Conservation (phyloP, 139 green algal species). For the Chlorella sorokiniana region DNA sequence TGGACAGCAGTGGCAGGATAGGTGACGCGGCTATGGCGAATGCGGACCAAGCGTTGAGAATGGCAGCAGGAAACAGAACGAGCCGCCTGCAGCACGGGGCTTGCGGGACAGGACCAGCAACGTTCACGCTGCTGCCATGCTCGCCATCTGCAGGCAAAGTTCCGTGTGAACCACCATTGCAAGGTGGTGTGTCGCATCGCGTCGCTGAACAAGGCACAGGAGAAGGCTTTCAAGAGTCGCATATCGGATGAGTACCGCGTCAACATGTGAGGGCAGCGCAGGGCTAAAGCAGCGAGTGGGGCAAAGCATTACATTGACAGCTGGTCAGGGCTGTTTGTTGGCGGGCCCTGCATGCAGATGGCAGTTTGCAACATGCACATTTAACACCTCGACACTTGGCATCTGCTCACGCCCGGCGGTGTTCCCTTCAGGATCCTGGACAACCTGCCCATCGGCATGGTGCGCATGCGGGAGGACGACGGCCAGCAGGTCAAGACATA, state of each 20-base stretch:
- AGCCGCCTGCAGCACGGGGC: too few species aligned
- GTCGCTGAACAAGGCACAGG: slow-evolving; percentile 69
- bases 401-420: neutral
- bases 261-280: slow-evolving; percentile 84
- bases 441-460: slow-evolving; percentile 97
- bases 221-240: slow-evolving; percentile 79
- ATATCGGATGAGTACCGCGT: slow-evolving; percentile 98
- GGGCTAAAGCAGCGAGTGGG: neutral
- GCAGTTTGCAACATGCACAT: neutral
- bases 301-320: neutral
- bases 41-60: neutral
- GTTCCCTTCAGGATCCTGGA: slow-evolving; percentile 82
- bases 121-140: neutral
- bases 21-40: neutral
- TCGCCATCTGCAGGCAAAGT: slow-evolving; percentile 77
- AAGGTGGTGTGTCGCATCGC: slow-evolving; percentile 92
- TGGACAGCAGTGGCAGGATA: neutral
- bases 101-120: too few species aligned
- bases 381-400: neutral
- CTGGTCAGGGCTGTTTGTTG: neutral
- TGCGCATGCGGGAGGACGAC: slow-evolving; percentile 81
- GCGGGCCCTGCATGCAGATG: neutral
- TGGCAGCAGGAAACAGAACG: too few species aligned
- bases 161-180: slow-evolving; percentile 92
- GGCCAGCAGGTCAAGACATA: slow-evolving; percentile 87